These are phyloP conservation scores for Clitopilus passeckerianus DNA, from an alignment of 768 basidiomycete genomes.

Conservation along the genomic window DNA sequence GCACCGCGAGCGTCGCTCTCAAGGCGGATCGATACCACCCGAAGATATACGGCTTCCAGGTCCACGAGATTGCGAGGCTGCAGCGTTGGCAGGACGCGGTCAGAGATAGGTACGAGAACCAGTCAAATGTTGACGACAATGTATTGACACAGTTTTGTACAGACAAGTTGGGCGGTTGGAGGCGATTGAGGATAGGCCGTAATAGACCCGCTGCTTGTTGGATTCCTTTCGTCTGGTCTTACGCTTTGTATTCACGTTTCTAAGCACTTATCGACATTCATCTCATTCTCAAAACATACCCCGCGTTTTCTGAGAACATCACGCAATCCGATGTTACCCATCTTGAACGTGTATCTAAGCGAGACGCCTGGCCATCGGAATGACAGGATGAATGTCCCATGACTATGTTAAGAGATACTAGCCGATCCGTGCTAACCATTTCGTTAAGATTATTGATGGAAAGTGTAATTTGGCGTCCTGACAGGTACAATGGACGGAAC, in stretches of 20 bases:
- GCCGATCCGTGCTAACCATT: not conserved
- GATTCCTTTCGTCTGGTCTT: not conserved
- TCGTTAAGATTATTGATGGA: not conserved
- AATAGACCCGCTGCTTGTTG: not conserved
- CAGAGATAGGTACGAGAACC: conserved; percentile 64
- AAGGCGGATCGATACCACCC: conserved; percentile 93
- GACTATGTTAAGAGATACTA: not conserved
- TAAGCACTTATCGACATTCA: not conserved
- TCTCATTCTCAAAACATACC: not conserved
- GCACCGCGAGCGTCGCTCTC: conserved; percentile 76
- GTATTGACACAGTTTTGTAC: conserved; percentile 7
- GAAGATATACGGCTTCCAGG: conserved; percentile 94
- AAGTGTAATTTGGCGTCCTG: not conserved
- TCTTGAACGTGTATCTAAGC: not conserved
- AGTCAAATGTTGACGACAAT: conserved; percentile 1
- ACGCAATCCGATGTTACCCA: not conserved
- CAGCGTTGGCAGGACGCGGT: conserved; percentile 96
- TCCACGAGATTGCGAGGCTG: conserved; percentile 89
- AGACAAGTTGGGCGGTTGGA: conserved; percentile 50
- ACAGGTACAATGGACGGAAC: not conserved
- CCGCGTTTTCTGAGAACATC: not conserved
- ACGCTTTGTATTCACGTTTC: not conserved
- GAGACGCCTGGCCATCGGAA: not conserved
- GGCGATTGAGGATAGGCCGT: conserved; percentile 29
- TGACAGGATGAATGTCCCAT: not conserved